Evolutionary conservation across 2,329 filamentous ascomycete genomes (phyloP).

Genomic region (Tolypocladium ovalisporum): DNA sequence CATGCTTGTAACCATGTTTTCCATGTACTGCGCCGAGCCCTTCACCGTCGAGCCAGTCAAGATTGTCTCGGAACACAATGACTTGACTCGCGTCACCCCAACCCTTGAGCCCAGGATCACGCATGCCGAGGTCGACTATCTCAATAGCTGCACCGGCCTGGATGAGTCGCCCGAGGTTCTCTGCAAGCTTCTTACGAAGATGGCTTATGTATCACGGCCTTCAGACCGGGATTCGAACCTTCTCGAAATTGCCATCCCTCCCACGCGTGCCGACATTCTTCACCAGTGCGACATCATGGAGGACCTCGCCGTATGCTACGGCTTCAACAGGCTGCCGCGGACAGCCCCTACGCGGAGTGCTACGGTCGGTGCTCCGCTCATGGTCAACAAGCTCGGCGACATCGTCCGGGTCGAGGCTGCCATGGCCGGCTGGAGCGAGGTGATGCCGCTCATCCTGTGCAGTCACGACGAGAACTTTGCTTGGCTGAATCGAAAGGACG

Average conservation of each 20-base stretch:
- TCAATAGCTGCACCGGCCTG: slow-evolving; percentile 87
- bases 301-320: slow-evolving; percentile 91
- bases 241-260: slow-evolving; percentile 72
- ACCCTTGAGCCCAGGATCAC: slow-evolving; percentile 66
- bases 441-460: slow-evolving; percentile 92
- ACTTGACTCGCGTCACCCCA: slow-evolving; percentile 69
- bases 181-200: slow-evolving; percentile 71
- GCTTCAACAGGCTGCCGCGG: slow-evolving; percentile 90
- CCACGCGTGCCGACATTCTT: slow-evolving; percentile 86
- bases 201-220: slow-evolving; percentile 76
- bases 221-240: slow-evolving; percentile 59
- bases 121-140: slow-evolving; percentile 80
- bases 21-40: slow-evolving; percentile 72
- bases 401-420: slow-evolving; percentile 83
- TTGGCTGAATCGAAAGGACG: slow-evolving; percentile 84
- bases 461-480: slow-evolving; percentile 97
- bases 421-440: slow-evolving; percentile 93
- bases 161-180: slow-evolving; percentile 63
- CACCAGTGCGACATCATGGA: slow-evolving; percentile 99
- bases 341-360: slow-evolving; percentile 77
- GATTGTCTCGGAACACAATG: slow-evolving; percentile 86
- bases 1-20: slow-evolving; percentile 97
- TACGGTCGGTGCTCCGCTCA: slow-evolving; percentile 75
- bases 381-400: slow-evolving; percentile 89
- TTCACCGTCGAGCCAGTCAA: slow-evolving; percentile 93